Percentiles rank a stretch among this genome's conserved stretches.
phyloP scores from a whole-genome alignment of 148 eudicot genomes.

The Amaranthus palmeri region DNA sequence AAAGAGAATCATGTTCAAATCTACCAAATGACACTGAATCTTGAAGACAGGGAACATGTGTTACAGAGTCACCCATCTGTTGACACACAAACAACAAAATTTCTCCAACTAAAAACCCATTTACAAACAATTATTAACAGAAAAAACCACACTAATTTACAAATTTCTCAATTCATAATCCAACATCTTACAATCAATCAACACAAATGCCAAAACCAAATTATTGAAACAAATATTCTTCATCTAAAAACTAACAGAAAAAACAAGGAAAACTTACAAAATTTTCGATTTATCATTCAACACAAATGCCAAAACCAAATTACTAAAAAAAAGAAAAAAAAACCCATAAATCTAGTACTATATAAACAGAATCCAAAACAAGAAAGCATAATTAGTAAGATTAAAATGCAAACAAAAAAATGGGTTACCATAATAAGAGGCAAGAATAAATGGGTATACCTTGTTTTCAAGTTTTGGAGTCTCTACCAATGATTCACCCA shows the following conservation, averaged over 20 bases:
- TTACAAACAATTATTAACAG: background rate
- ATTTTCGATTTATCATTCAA: constrained; percentile 21
- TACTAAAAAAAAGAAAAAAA: too few relatives aligned
- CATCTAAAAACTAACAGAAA: constrained; percentile 15
- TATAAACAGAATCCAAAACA: constrained; percentile 6
- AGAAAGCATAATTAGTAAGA: background rate
- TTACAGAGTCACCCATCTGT: constrained; percentile 71
- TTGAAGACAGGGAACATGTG: constrained; percentile 33
- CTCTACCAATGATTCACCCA: constrained; percentile 70
- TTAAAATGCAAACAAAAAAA: constrained; percentile 15
- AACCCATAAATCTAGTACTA: background rate
- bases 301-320: constrained; percentile 12
- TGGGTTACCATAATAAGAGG: constrained; percentile 22
- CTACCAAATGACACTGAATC: constrained; percentile 91
- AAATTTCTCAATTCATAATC: constrained; percentile 13
- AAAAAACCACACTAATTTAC: constrained; percentile 1
- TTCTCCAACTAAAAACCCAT: constrained; percentile 17
- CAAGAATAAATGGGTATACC: constrained; percentile 41
- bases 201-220: constrained; percentile 15
- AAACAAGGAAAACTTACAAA: background rate
- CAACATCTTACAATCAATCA: constrained; percentile 16
- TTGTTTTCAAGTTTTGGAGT: constrained; percentile 41
- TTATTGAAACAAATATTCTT: background rate
- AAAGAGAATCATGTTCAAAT: constrained; percentile 78
- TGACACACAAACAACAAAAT: constrained; percentile 26